Percentiles rank a stretch among this genome's conserved stretches.
These are phyloP conservation scores for Carallia brachiata DNA, from an alignment of 345 rosid genomes.

Conservation along the genomic window DNA sequence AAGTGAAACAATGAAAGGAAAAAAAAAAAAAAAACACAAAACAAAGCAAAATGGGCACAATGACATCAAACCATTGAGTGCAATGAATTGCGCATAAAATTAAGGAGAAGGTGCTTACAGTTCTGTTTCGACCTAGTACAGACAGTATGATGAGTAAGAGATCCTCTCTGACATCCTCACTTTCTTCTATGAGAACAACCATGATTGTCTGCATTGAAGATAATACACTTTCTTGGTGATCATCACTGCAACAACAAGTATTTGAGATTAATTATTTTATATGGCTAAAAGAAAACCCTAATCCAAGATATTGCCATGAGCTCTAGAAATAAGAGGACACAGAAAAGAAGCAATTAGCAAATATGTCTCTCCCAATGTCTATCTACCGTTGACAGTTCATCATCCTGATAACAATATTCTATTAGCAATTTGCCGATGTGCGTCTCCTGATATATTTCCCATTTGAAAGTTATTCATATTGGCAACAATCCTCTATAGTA, in stretches of 20 bases:
- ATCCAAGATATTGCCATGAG: neutral
- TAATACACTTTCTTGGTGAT: conserved; percentile 82
- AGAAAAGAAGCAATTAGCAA: neutral
- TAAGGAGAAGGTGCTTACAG: conserved; percentile 45
- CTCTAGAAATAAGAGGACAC: neutral
- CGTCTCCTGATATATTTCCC: too few relatives aligned
- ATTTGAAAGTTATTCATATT: too few relatives aligned
- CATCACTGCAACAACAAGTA: conserved; percentile 63
- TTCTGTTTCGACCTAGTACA: conserved; percentile 67
- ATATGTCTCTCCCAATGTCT: neutral
- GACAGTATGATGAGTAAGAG: conserved; percentile 68
- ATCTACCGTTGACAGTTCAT: neutral
- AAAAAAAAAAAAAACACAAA: neutral
- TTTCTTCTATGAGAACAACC: conserved; percentile 82
- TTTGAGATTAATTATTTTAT: conserved; percentile 8
- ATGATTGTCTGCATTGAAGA: conserved; percentile 90
- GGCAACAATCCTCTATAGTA: too few relatives aligned
- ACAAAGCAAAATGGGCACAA: neutral
- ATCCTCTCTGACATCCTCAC: conserved; percentile 86
- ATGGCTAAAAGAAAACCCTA: neutral
- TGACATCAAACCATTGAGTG: neutral
- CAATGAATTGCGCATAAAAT: conserved; percentile 5
- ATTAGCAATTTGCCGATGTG: too few relatives aligned
- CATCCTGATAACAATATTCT: too few relatives aligned
- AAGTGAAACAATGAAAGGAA: conserved; percentile 11